Percentiles rank a stretch among this genome's conserved stretches.
Evolutionary conservation across 257 asterid genomes (phyloP).

Genomic region (Plectranthus barbatus): DNA sequence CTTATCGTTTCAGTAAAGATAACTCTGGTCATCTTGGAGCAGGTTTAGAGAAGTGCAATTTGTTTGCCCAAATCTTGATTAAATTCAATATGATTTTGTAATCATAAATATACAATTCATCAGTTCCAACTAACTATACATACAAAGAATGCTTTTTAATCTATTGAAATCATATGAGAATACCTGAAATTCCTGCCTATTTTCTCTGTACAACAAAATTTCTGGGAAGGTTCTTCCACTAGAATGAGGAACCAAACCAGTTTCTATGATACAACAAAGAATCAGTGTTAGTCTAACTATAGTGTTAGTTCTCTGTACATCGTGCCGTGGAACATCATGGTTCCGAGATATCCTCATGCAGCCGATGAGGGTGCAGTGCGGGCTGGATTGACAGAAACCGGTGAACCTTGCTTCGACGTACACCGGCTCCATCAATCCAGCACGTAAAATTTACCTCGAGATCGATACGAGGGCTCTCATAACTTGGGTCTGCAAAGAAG

Average conservation of each 20-base stretch:
- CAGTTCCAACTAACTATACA: too few relatives aligned
- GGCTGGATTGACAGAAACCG: conserved; percentile 16
- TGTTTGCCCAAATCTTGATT: too few relatives aligned
- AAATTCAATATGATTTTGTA: too few relatives aligned
- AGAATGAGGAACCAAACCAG: conserved; percentile 24
- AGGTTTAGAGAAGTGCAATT: too few relatives aligned
- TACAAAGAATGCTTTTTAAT: too few relatives aligned
- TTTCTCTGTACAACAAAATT: conserved; percentile 45
- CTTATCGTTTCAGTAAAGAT: too few relatives aligned
- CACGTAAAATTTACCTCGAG: conserved; percentile 6
- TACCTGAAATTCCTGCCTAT: too few relatives aligned
- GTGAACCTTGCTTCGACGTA: neutral
- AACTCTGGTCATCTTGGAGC: too few relatives aligned
- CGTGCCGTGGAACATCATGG: conserved; percentile 20
- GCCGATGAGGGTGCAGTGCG: conserved; percentile 9
- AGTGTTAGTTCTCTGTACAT: conserved; percentile 57
- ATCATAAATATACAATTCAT: too few relatives aligned
- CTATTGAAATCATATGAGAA: too few relatives aligned
- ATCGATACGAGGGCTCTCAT: conserved; percentile 13
- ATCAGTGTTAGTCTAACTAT: conserved; percentile 39
- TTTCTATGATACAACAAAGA: conserved; percentile 47
- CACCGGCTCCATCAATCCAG: conserved; percentile 12
- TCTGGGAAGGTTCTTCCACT: conserved; percentile 26
- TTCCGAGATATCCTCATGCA: conserved; percentile 19
- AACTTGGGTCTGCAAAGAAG: neutral